Conservation (phyloP, 371 early-diverging fungal genomes). For the Chytridiales sp. region DNA sequence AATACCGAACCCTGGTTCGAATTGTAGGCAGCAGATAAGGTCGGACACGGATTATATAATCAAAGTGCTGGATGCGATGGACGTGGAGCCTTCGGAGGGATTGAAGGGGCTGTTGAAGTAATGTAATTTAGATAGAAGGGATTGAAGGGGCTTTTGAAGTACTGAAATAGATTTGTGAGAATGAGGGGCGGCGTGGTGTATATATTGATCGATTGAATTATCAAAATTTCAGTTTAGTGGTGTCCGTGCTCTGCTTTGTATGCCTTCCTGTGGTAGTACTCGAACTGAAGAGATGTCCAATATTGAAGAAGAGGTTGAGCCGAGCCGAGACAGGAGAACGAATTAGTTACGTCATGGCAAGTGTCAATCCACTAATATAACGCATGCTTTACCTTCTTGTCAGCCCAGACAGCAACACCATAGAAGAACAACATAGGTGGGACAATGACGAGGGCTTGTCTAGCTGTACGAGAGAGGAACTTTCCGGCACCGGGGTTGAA, state of each 20-base stretch:
- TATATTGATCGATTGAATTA: no score
- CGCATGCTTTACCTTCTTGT: slow-evolving; percentile 34
- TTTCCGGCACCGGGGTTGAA: slow-evolving; percentile 45
- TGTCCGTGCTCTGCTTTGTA: slow-evolving; percentile 23
- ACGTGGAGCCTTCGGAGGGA: no score
- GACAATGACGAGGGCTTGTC: slow-evolving; percentile 33
- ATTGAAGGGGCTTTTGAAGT: no score
- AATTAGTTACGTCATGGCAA: no score
- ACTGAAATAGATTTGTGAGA: no score
- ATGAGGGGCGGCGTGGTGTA: no score
- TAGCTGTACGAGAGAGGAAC: slow-evolving; percentile 28
- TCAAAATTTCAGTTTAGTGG: no score
- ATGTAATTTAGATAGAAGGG: no score
- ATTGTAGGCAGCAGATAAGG: slow-evolving; percentile 56
- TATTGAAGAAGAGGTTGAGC: background rate
- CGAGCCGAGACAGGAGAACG: background rate
- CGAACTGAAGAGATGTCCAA: slow-evolving; percentile 28
- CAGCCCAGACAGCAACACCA: slow-evolving; percentile 39
- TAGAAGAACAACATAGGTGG: slow-evolving; percentile 44
- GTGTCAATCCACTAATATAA: no score
- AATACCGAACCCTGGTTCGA: slow-evolving; percentile 44
- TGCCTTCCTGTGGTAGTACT: slow-evolving; percentile 48
- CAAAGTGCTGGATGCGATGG: slow-evolving; percentile 64
- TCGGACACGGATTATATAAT: slow-evolving; percentile 63
- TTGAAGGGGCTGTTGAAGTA: no score